phyloP scores from a whole-genome alignment of 805 yeast species.

The Kazachstania taianensis region DNA sequence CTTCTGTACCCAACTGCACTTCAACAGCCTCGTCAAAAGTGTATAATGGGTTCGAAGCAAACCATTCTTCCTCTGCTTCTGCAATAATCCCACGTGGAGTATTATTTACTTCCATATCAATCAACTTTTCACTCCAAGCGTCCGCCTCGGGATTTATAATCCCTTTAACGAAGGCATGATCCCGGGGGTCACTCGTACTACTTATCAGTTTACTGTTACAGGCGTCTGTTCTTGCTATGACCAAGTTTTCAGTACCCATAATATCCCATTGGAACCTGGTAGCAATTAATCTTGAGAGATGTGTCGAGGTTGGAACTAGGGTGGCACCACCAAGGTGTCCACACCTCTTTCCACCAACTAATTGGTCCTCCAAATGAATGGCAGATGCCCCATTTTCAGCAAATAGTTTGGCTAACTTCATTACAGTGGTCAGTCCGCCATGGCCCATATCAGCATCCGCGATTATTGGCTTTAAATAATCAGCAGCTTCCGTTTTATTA shows the following conservation, averaged over 20 bases:
- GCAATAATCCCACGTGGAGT: conserved; percentile 29
- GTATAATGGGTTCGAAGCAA: conserved; percentile 30
- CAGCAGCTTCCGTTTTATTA: conserved; percentile 24
- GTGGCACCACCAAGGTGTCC: conserved; percentile 57
- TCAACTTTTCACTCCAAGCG: conserved; percentile 38
- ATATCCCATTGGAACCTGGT: conserved; percentile 57
- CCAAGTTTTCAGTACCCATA: conserved; percentile 47
- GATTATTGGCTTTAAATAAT: conserved; percentile 50
- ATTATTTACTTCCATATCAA: conserved; percentile 35
- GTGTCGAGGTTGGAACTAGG: conserved; percentile 49
- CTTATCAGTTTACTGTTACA: conserved; percentile 44
- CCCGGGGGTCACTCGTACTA: conserved; percentile 44
- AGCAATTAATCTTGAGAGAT: conserved; percentile 43
- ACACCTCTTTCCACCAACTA: conserved; percentile 57
- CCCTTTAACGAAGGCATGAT: conserved; percentile 48
- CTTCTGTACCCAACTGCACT: conserved; percentile 10
- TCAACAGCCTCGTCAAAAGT: conserved; percentile 45
- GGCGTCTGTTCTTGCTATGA: conserved; percentile 54
- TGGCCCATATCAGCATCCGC: conserved; percentile 65
- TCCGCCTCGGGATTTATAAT: conserved; percentile 20
- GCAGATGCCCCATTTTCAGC: conserved; percentile 62
- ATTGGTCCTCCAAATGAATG: conserved; percentile 54
- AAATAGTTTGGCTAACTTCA: conserved; percentile 55
- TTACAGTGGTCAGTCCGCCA: conserved; percentile 51
- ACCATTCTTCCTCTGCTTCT: conserved; percentile 39